Conservation (phyloP, 2,329 filamentous ascomycete genomes). For the Neonectria ditissima region DNA sequence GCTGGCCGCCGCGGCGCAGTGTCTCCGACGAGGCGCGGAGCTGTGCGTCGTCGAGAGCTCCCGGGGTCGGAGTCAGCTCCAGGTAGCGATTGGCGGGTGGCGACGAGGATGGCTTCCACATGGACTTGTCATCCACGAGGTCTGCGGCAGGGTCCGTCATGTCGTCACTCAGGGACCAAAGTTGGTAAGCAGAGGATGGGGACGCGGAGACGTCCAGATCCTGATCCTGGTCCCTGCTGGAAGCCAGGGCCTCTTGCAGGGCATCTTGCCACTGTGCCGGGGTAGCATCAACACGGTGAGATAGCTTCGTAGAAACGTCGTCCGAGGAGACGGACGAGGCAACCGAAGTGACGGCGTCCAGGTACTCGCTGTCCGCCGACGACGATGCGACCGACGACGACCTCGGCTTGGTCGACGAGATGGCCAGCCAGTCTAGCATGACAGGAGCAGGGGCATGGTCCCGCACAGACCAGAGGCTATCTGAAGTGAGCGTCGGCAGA, state of each 20-base stretch:
- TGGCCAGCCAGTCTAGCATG: slow-evolving; percentile 39
- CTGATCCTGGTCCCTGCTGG: slow-evolving; percentile 18
- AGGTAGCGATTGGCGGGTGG: slow-evolving; percentile 31
- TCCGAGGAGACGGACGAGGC: slow-evolving; percentile 29
- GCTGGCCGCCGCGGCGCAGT: slow-evolving; percentile 36
- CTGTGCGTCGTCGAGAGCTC: slow-evolving; percentile 33
- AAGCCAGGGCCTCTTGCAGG: slow-evolving; percentile 45
- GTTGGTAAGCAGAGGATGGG: slow-evolving; percentile 37
- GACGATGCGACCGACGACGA: slow-evolving; percentile 37
- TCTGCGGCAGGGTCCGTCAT: slow-evolving; percentile 11
- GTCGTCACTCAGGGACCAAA: slow-evolving; percentile 39
- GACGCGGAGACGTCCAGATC: slow-evolving; percentile 26
- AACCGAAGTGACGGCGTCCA: slow-evolving; percentile 14
- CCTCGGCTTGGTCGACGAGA: slow-evolving; percentile 38
- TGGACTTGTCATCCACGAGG: slow-evolving; percentile 17
- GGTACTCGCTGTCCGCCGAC: slow-evolving; percentile 30
- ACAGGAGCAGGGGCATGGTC: slow-evolving; percentile 28
- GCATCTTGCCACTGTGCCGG: slow-evolving; percentile 54
- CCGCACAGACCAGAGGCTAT: slow-evolving; percentile 51
- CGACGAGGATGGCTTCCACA: slow-evolving; percentile 39
- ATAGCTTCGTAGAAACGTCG: slow-evolving; percentile 13
- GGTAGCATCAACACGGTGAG: slow-evolving; percentile 40
- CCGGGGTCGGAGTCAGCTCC: slow-evolving; percentile 34
- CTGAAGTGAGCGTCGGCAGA: slow-evolving; percentile 48
- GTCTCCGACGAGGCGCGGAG: slow-evolving; percentile 37